phyloP scores from a whole-genome alignment of 192 early-diverging fungal species.

The Phycomyces blakesleeanus region DNA sequence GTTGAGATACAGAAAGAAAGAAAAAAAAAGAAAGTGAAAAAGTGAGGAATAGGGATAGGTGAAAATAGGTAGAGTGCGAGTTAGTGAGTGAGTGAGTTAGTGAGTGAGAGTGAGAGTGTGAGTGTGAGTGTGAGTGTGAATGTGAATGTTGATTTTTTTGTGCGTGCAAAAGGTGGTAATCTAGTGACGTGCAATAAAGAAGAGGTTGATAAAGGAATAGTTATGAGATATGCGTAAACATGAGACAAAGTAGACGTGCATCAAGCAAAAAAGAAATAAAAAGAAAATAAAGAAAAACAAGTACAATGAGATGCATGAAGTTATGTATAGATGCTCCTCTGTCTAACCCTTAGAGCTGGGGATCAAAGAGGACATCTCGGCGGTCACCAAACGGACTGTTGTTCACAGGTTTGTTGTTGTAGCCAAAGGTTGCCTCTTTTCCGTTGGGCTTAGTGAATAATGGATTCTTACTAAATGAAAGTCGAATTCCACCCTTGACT shows the following conservation, averaged over 20 bases:
- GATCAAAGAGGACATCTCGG: conserved; percentile 10
- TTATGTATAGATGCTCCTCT: neutral
- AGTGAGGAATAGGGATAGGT: too few species aligned
- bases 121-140: too few species aligned
- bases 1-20: too few species aligned
- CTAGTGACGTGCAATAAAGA: neutral
- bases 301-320: neutral
- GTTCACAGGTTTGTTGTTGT: neutral
- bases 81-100: too few species aligned
- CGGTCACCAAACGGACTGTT: conserved; percentile 1
- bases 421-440: neutral
- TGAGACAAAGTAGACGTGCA: conserved; percentile 10
- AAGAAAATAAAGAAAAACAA: conserved; percentile 4
- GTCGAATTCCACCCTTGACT: conserved; percentile 93
- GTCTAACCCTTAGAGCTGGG: neutral
- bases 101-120: too few species aligned
- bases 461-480: conserved; percentile 95
- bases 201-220: conserved; percentile 4
- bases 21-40: too few species aligned
- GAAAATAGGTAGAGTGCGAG: too few species aligned
- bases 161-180: too few species aligned
- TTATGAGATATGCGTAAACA: conserved; percentile 3
- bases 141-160: too few species aligned
- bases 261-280: conserved; percentile 6
- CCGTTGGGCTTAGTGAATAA: conserved; percentile 37